These are phyloP conservation scores for Aegilops longissima DNA, from an alignment of 176 grass and related monocot species.

Conservation along the genomic window DNA sequence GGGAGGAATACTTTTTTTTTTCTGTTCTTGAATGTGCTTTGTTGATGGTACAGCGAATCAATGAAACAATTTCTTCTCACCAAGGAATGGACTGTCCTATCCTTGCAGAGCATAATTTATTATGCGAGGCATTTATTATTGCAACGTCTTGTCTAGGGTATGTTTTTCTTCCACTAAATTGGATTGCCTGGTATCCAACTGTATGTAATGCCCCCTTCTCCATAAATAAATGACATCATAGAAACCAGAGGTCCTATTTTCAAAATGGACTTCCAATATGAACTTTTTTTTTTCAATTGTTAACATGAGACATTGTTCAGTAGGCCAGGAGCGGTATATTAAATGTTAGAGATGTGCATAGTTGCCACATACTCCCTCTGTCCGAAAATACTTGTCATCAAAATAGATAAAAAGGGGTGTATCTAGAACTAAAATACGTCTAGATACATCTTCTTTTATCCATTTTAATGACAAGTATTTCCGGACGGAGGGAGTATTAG, in stretches of 20 bases:
- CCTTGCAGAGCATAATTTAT: conserved; percentile 53
- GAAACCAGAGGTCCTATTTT: neutral
- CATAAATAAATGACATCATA: neutral
- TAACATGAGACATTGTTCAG: too few species aligned
- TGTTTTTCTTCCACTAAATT: neutral
- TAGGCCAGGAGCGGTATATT: too few species aligned
- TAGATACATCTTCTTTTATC: too few species aligned
- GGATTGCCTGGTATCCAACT: neutral
- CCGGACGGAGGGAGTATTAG: too few species aligned
- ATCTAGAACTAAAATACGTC: too few species aligned
- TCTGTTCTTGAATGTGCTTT: neutral
- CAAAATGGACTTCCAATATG: neutral
- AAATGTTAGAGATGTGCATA: too few species aligned
- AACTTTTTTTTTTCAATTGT: neutral
- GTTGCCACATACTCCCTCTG: too few species aligned
- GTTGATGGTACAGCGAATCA: conserved; percentile 38
- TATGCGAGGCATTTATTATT: conserved; percentile 61
- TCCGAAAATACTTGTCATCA: too few species aligned
- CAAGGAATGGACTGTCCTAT: conserved; percentile 32
- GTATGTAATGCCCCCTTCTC: neutral
- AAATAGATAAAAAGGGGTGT: too few species aligned
- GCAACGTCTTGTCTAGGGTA: conserved; percentile 54
- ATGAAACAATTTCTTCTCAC: neutral
- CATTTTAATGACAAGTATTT: too few species aligned
- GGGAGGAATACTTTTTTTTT: neutral